A percentile compares a stretch with the other conserved stretches of the same genome.
These are phyloP conservation scores for Paraconiothyrium sp. DNA, from an alignment of 2,329 filamentous ascomycete genomes.

Conservation along the genomic window DNA sequence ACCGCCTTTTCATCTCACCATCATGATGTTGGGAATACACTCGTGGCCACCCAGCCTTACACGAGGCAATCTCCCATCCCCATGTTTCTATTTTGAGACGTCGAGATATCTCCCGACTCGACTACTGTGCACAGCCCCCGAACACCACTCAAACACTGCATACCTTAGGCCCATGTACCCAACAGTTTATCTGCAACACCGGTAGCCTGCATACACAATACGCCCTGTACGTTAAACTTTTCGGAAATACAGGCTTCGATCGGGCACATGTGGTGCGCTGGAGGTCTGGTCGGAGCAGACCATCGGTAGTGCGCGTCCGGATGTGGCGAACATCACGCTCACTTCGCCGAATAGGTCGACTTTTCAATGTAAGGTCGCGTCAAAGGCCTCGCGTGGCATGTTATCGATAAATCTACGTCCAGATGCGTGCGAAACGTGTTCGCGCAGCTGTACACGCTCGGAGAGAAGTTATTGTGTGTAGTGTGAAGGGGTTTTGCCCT, in stretches of 20 bases:
- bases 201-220: slow-evolving; percentile 3
- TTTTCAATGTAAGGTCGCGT: slow-evolving; percentile 9
- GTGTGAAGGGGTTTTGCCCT: neutral
- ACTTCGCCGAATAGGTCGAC: neutral
- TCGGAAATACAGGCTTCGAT: neutral
- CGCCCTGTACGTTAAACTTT: neutral
- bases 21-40: neutral
- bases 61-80: slow-evolving; percentile 5
- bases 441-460: neutral
- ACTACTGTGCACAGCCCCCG: slow-evolving; percentile 9
- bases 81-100: slow-evolving; percentile 6
- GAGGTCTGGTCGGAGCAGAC: neutral
- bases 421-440: neutral
- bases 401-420: neutral
- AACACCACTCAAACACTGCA: slow-evolving; percentile 13
- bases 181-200: neutral
- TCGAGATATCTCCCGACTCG: neutral
- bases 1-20: slow-evolving; percentile 3
- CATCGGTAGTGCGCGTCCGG: neutral
- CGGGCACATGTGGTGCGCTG: too few relatives aligned
- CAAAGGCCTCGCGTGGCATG: neutral
- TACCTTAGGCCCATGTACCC: neutral
- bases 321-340: neutral
- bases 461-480: neutral
- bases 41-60: slow-evolving; percentile 6